Evolutionary conservation across 208 protist species (phyloP), one percentile per base, ranked within the genome.

Genomic region (Leishmania major): DNA sequence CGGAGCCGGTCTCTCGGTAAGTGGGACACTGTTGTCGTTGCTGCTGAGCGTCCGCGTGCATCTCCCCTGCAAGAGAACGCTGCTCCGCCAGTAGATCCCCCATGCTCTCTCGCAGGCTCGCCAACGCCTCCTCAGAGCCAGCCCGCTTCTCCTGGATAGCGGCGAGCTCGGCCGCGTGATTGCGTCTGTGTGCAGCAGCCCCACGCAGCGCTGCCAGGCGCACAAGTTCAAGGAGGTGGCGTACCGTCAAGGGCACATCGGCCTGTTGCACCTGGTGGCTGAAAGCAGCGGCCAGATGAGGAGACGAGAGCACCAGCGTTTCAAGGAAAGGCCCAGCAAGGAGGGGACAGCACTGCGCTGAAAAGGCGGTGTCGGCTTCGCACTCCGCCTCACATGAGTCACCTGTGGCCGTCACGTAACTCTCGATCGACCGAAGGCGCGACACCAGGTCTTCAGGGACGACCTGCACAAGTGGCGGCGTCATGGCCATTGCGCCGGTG

Each of bases 51-150:
- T 75, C 60, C 5, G 60, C 40, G n/a, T 70, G 77, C 45, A 87
- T 82, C 71, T 82, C 82, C 11, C 17, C 76, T 10, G 77, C 81
- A n/a, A 88, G 49, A n/a, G 55, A 60, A 37, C 82, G 70, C 67
- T 85, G 82, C 51, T 88, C 80, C 25, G 71, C 60, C 67, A 88
- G 66, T 55, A 88, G 64, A 6, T 57, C 77, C 64, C 67, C 78
- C 84, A 84, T 87, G 80, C 47, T 84, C 13, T 80, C 77, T 17
- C 81, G 78, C 43, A 91, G 59, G 13, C 78, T 69, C 15, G 79
- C 75, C 47, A 87, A 17, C 25, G 74, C 59, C 45, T 81, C 82
- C 49, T 85, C 79, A 2, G 84, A 64, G 45, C 47, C 76, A 22
- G 77, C 62, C 1, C 71, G 79, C 31, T 55, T 59, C 10, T 75